Evolutionary conservation across 2,329 filamentous ascomycete species (phyloP).

Genomic region (Colletotrichum siamense): DNA sequence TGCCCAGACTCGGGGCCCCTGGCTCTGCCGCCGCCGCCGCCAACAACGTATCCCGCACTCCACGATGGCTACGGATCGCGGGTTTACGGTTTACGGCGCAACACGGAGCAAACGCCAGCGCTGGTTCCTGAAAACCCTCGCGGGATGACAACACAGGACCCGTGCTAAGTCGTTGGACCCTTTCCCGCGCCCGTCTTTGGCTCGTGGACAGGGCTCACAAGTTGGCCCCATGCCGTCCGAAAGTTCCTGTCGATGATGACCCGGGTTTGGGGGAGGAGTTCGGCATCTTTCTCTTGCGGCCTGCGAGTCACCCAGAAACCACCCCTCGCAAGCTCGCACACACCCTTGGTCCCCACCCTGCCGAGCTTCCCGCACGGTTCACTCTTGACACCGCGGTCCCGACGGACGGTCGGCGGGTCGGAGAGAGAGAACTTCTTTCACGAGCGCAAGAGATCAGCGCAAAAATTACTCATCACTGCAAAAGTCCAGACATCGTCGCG

Average conservation of each 20-base stretch:
- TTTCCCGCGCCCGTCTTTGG: neutral
- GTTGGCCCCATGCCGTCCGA: conserved; percentile 13
- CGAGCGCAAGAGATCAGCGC: neutral
- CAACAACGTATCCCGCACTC: neutral
- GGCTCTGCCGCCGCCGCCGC: neutral
- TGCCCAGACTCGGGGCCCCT: neutral
- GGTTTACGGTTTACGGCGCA: neutral
- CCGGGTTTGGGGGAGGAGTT: conserved; percentile 3
- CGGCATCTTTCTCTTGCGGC: neutral
- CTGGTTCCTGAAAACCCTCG: neutral
- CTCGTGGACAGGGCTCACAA: conserved; percentile 3
- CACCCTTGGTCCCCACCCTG: neutral
- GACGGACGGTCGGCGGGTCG: neutral
- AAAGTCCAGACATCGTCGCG: neutral
- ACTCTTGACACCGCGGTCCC: conserved; percentile 1
- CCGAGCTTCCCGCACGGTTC: conserved; percentile 13
- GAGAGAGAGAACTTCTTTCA: neutral
- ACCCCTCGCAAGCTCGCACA: neutral
- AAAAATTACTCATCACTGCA: neutral
- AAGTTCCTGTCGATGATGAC: neutral
- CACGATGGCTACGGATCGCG: neutral
- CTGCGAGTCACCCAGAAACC: neutral
- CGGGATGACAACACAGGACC: neutral
- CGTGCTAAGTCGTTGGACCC: neutral
- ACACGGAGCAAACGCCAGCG: neutral